Evolutionary conservation across 305 asterid genomes (phyloP).

Genomic region (Plantago coronopus): DNA sequence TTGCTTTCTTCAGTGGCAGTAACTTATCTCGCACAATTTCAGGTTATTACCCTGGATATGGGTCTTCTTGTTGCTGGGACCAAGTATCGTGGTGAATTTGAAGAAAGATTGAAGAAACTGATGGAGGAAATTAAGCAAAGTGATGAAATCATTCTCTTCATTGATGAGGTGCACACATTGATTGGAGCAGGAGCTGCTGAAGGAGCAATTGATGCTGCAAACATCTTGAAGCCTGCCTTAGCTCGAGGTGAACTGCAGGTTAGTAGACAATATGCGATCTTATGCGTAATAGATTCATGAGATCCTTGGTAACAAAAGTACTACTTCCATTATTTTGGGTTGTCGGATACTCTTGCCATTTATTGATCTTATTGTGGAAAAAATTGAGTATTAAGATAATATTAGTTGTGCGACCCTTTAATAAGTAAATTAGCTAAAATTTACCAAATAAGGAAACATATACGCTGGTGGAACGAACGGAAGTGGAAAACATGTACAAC

Average conservation of each 20-base stretch:
- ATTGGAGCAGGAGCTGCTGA: conserved; percentile 99
- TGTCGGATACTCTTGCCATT: too few species aligned
- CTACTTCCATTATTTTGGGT: too few species aligned
- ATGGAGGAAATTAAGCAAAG: conserved; percentile 98
- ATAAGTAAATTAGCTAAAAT: too few species aligned
- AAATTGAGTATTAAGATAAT: too few species aligned
- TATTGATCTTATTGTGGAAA: too few species aligned
- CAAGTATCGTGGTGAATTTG: conserved; percentile 98
- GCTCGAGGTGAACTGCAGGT: conserved; percentile 99
- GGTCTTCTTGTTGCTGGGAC: conserved; percentile 98
- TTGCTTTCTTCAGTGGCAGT: conserved; percentile 2
- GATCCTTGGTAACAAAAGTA: too few species aligned
- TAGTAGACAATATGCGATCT: conserved; percentile 14
- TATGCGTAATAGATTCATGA: neutral
- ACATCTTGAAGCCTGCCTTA: conserved; percentile 92
- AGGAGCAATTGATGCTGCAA: conserved; percentile 98
- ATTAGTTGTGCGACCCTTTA: too few species aligned
- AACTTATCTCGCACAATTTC: conserved; percentile 24
- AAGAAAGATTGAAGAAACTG: conserved; percentile 89
- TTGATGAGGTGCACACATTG: conserved; percentile 96
- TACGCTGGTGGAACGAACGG: too few species aligned
- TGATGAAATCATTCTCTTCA: conserved; percentile 87
- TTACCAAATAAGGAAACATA: too few species aligned
- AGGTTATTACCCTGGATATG: conserved; percentile 97
- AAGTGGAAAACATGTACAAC: too few species aligned